phyloP scores from a whole-genome alignment of 1,284 basidiomycete species.

The Stereum hirsutum region DNA sequence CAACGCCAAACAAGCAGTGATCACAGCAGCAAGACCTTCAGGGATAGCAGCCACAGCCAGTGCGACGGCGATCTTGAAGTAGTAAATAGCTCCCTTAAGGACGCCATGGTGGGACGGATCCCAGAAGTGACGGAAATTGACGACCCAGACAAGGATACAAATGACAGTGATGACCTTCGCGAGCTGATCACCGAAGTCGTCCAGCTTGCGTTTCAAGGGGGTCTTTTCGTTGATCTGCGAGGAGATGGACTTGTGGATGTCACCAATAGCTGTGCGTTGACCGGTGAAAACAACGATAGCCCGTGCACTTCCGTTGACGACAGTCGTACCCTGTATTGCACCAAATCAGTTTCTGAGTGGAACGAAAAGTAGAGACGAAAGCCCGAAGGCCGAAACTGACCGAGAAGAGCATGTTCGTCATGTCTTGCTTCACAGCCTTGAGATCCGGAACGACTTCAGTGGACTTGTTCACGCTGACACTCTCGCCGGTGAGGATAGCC shows the following conservation, averaged over 20 bases:
- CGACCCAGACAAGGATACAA: slow-evolving; percentile 91
- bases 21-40: slow-evolving; percentile 91
- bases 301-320: slow-evolving; percentile 82
- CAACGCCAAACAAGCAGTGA: slow-evolving; percentile 92
- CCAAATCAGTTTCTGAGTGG: neutral
- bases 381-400: slow-evolving; percentile 31
- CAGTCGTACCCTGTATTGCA: slow-evolving; percentile 71
- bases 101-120: slow-evolving; percentile 86
- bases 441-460: slow-evolving; percentile 55
- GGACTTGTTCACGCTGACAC: slow-evolving; percentile 78
- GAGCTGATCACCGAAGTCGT: slow-evolving; percentile 93
- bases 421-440: slow-evolving; percentile 90
- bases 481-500: slow-evolving; percentile 92
- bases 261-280: slow-evolving; percentile 81
- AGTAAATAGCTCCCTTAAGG: slow-evolving; percentile 90
- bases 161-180: slow-evolving; percentile 96
- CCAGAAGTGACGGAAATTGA: slow-evolving; percentile 91
- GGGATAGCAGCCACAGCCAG: slow-evolving; percentile 95
- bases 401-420: slow-evolving; percentile 91
- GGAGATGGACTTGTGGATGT: slow-evolving; percentile 91
- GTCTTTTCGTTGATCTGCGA: slow-evolving; percentile 90
- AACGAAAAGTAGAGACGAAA: neutral
- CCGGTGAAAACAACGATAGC: slow-evolving; percentile 87
- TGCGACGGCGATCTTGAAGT: slow-evolving; percentile 97
- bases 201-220: slow-evolving; percentile 89